Evolutionary conservation across 2,329 filamentous ascomycete species (phyloP).

Genomic region (Fonsecaea multimorphosa): DNA sequence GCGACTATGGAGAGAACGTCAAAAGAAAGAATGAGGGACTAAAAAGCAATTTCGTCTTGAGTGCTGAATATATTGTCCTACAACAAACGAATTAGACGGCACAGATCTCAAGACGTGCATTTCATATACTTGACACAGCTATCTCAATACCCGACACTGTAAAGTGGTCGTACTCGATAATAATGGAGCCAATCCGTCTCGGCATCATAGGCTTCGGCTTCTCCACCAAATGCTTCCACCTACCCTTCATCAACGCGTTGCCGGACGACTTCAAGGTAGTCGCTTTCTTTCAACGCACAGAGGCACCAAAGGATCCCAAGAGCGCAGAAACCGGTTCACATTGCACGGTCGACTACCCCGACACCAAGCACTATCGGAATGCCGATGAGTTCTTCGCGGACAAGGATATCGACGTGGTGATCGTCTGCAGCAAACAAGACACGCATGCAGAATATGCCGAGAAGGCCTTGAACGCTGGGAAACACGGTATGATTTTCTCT

Average conservation of each 20-base stretch:
- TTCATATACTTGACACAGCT: neutral
- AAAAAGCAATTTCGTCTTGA: neutral
- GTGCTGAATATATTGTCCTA: neutral
- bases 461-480: conserved; percentile 69
- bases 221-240: conserved; percentile 80
- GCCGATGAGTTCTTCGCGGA: conserved; percentile 70
- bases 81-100: neutral
- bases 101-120: neutral
- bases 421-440: conserved; percentile 73
- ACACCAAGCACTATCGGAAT: conserved; percentile 67
- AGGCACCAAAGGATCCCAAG: conserved; percentile 35
- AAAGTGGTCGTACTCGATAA: neutral
- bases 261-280: conserved; percentile 69
- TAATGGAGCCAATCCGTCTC: conserved; percentile 54
- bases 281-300: conserved; percentile 73
- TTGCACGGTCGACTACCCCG: conserved; percentile 71
- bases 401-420: conserved; percentile 69
- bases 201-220: conserved; percentile 66
- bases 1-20: neutral
- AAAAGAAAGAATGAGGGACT: neutral
- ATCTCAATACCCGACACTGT: neutral
- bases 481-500: conserved; percentile 60
- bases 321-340: conserved; percentile 65
- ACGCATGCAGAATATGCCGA: conserved; percentile 72
- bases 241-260: conserved; percentile 72